Percentiles rank a stretch among this genome's conserved stretches.
phyloP scores from a whole-genome alignment of 257 asterid genomes.

The Fraxinus cuspidata region DNA sequence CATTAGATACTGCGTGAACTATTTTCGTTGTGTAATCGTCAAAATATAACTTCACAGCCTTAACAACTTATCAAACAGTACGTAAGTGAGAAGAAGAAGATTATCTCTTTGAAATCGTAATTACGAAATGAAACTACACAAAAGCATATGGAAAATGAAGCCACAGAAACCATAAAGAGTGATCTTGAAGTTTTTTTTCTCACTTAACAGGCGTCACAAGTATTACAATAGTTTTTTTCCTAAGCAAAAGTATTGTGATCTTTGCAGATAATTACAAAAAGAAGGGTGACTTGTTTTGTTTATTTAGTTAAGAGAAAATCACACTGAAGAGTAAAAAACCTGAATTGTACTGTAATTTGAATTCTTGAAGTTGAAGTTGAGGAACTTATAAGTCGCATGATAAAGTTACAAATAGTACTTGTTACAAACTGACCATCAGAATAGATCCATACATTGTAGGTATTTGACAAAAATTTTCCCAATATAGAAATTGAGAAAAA shows the following conservation, averaged over 20 bases:
- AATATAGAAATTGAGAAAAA: no score
- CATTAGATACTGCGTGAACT: no score
- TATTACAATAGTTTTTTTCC: background rate
- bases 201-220: background rate
- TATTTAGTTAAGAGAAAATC: background rate
- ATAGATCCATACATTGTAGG: background rate
- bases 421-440: background rate
- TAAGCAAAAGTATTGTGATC: background rate
- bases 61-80: background rate
- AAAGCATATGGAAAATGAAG: background rate
- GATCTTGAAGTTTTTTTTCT: background rate
- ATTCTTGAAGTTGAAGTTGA: background rate
- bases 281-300: background rate
- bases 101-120: background rate
- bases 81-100: background rate
- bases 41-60: no score
- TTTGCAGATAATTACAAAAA: background rate
- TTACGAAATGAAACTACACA: background rate
- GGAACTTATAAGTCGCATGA: background rate
- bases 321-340: background rate
- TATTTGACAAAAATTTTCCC: no score
- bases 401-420: background rate
- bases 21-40: no score
- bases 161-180: background rate
- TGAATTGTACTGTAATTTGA: background rate